A percentile compares a stretch with the other conserved stretches of the same genome.
Evolutionary conservation across 73 alveolate species (phyloP).

Genomic region (Paramecium bursaria): DNA sequence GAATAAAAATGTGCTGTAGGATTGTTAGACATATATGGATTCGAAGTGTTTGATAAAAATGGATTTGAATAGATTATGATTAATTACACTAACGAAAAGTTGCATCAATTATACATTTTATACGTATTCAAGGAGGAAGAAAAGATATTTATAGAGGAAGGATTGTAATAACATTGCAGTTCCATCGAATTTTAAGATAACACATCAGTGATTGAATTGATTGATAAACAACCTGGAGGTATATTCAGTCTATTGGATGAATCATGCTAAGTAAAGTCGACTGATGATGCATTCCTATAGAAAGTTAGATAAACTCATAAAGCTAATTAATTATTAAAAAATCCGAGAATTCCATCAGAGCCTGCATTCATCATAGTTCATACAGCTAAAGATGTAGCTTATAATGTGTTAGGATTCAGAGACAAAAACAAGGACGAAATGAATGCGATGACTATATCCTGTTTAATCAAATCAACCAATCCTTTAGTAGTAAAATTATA

Average conservation of each 20-base stretch:
- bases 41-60: slow-evolving; percentile 96
- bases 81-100: slow-evolving; percentile 96
- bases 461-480: neutral
- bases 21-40: slow-evolving; percentile 98
- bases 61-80: slow-evolving; percentile 95
- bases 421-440: slow-evolving; percentile 94
- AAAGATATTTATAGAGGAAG: slow-evolving; percentile 75
- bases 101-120: slow-evolving; percentile 93
- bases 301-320: slow-evolving; percentile 60
- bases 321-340: slow-evolving; percentile 39
- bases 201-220: slow-evolving; percentile 52
- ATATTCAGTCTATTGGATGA: slow-evolving; percentile 66
- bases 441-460: neutral
- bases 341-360: slow-evolving; percentile 60
- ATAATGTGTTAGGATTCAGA: slow-evolving; percentile 83
- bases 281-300: slow-evolving; percentile 55
- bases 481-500: slow-evolving; percentile 73
- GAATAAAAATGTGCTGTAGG: slow-evolving; percentile 84
- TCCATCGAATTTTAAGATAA: slow-evolving; percentile 64
- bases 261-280: slow-evolving; percentile 27
- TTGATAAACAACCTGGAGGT: slow-evolving; percentile 65
- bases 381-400: slow-evolving; percentile 93
- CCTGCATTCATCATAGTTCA: slow-evolving; percentile 80
- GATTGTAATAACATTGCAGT: slow-evolving; percentile 62
- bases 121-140: slow-evolving; percentile 95